These are phyloP conservation scores for Russula sp. DNA, from an alignment of 768 basidiomycete species.

Conservation along the genomic window DNA sequence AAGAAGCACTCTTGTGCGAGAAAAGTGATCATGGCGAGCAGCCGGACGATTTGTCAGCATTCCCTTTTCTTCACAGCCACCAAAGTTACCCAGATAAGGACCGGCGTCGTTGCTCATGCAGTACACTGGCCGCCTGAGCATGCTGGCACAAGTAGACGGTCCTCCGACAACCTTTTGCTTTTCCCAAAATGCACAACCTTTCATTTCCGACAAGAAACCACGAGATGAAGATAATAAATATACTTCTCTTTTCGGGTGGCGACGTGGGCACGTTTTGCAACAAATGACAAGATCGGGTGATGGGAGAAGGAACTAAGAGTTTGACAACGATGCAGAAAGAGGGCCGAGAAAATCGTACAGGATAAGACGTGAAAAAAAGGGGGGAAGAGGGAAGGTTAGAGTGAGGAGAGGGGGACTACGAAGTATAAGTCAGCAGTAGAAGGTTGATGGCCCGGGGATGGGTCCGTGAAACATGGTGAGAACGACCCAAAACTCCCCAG, in stretches of 20 bases:
- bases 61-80: too few species aligned
- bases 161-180: too few species aligned
- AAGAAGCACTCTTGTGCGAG: too few species aligned
- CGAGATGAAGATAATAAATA: background rate
- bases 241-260: background rate
- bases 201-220: background rate
- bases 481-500: background rate
- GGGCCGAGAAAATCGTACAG: background rate
- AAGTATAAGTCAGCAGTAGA: slow-evolving; percentile 3
- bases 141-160: too few species aligned
- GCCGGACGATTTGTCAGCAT: too few species aligned
- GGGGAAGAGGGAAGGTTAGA: background rate
- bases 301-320: background rate
- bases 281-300: background rate
- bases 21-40: too few species aligned
- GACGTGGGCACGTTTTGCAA: background rate
- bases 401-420: background rate
- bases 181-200: too few species aligned
- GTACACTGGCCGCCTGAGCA: too few species aligned
- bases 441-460: background rate
- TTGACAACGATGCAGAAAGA: background rate
- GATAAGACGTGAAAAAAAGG: background rate
- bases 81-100: too few species aligned
- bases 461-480: background rate
- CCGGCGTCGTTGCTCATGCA: too few species aligned